phyloP scores from a whole-genome alignment of 2,329 filamentous ascomycete genomes.

The Bipolaris gigantea region DNA sequence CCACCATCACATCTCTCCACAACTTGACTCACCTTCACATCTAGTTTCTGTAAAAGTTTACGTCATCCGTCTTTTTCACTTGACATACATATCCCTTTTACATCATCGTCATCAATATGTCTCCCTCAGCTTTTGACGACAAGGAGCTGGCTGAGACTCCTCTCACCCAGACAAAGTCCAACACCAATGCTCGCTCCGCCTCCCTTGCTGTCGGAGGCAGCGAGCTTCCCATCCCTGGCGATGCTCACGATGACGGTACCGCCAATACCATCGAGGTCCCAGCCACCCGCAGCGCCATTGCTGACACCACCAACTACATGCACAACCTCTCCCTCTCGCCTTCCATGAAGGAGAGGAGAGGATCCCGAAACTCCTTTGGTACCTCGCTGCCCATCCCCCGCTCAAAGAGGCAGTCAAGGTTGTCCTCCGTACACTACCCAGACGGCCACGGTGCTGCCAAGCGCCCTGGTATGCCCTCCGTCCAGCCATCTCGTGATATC shows the following conservation, averaged over 20 bases:
- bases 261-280: conserved; percentile 66
- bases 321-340: conserved; percentile 70
- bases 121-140: conserved; percentile 58
- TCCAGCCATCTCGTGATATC: conserved; percentile 67
- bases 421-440: conserved; percentile 62
- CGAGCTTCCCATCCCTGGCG: conserved; percentile 39
- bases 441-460: conserved; percentile 50
- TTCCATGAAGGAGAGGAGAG: conserved; percentile 67
- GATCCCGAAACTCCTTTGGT: conserved; percentile 76
- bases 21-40: conserved; percentile 5
- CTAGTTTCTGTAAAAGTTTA: conserved; percentile 11
- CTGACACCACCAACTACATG: conserved; percentile 70
- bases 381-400: conserved; percentile 72
- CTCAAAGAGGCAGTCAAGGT: conserved; percentile 68
- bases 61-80: neutral
- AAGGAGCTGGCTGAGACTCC: conserved; percentile 53
- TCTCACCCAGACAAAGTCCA: conserved; percentile 29
- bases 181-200: conserved; percentile 20
- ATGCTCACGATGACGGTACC: conserved; percentile 42
- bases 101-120: conserved; percentile 47
- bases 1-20: conserved; percentile 1
- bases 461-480: conserved; percentile 60
- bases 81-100: conserved; percentile 13
- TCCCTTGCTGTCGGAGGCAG: conserved; percentile 32
- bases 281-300: conserved; percentile 67